phyloP scores from a whole-genome alignment of 2,329 filamentous ascomycete genomes.

The Fusarium tuaranense region DNA sequence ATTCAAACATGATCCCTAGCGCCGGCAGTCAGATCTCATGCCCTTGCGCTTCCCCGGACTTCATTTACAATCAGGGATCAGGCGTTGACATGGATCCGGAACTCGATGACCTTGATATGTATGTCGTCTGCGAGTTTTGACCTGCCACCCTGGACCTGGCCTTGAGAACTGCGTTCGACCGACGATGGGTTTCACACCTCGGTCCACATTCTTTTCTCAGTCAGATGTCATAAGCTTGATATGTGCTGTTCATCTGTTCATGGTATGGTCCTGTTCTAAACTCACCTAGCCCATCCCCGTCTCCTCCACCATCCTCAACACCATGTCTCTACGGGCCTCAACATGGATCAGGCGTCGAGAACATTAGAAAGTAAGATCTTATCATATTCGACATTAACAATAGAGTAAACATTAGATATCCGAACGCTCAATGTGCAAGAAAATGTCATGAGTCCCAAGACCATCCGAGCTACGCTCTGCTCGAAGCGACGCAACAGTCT shows the following conservation, averaged over 20 bases:
- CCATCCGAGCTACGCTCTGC: constrained; percentile 23
- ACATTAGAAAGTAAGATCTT: too few species aligned
- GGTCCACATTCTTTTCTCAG: not conserved
- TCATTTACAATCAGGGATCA: not conserved
- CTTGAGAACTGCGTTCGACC: not conserved
- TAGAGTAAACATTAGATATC: constrained; percentile 25
- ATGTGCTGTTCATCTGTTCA: not conserved
- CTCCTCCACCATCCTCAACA: not conserved
- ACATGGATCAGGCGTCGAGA: not conserved
- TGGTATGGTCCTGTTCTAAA: not conserved
- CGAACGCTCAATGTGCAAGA: constrained; percentile 39
- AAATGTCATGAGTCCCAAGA: constrained; percentile 25
- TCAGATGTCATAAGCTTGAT: not conserved
- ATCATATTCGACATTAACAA: constrained; percentile 7
- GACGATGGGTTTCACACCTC: not conserved
- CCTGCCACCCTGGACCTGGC: not conserved
- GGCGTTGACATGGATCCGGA: not conserved
- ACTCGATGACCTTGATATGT: not conserved
- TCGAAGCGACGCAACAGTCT: constrained; percentile 24
- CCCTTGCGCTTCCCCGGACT: not conserved
- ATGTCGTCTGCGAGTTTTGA: too few species aligned
- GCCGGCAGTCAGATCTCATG: not conserved
- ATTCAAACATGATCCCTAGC: not conserved
- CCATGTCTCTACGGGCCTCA: not conserved
- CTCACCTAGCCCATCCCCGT: not conserved